A percentile compares a stretch with the other conserved stretches of the same genome.
Evolutionary conservation across 2,329 filamentous ascomycete species (phyloP).

Genomic region (Aspergillus arachidicola): DNA sequence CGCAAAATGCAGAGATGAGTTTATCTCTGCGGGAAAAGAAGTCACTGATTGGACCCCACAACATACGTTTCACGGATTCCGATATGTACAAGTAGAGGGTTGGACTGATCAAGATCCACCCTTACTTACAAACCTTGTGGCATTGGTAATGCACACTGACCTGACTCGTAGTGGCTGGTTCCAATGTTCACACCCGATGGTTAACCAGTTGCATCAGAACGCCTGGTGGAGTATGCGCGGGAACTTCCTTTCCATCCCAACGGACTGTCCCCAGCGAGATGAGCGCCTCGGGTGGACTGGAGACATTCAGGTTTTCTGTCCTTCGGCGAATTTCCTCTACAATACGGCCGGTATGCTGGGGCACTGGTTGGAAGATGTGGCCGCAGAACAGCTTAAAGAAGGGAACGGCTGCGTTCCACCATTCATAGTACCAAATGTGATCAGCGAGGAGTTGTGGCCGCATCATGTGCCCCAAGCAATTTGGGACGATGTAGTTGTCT

Average conservation of each 20-base stretch:
- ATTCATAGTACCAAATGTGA: slow-evolving; percentile 34
- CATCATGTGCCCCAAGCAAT: slow-evolving; percentile 31
- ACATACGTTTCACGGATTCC: slow-evolving; percentile 59
- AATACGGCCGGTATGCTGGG: slow-evolving; percentile 54
- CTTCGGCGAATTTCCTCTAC: slow-evolving; percentile 58
- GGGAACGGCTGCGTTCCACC: slow-evolving; percentile 28
- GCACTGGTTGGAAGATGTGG: slow-evolving; percentile 55
- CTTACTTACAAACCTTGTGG: slow-evolving; percentile 31
- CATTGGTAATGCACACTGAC: slow-evolving; percentile 55
- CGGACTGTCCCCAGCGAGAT: slow-evolving; percentile 61
- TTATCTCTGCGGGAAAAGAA: slow-evolving; percentile 37
- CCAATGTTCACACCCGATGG: slow-evolving; percentile 52
- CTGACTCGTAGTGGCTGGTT: slow-evolving; percentile 56
- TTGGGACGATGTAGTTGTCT: slow-evolving; percentile 44
- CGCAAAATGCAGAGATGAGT: slow-evolving; percentile 47
- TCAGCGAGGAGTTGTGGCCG: slow-evolving; percentile 16
- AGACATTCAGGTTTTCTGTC: slow-evolving; percentile 54
- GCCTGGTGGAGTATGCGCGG: slow-evolving; percentile 60
- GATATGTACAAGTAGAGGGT: slow-evolving; percentile 48
- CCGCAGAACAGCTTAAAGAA: slow-evolving; percentile 35
- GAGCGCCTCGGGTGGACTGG: slow-evolving; percentile 60
- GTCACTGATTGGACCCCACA: slow-evolving; percentile 46
- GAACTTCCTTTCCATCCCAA: slow-evolving; percentile 61
- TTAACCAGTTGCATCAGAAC: slow-evolving; percentile 61
- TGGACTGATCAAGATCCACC: slow-evolving; percentile 14